Conservation (phyloP, 352 stramenopile species). For the Phytophthora citricola region DNA sequence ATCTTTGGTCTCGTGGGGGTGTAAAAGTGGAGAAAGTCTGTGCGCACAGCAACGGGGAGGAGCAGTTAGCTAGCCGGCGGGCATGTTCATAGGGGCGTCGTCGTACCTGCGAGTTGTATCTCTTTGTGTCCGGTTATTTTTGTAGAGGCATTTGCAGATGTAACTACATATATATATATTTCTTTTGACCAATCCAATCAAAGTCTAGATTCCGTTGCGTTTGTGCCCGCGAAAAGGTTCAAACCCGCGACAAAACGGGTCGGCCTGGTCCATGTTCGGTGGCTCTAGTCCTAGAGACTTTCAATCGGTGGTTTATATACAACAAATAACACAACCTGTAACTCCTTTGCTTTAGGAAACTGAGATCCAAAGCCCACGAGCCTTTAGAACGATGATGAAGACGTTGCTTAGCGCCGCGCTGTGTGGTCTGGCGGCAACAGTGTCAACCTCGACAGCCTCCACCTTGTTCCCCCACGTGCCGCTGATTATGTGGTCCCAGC, state of each 20-base stretch:
- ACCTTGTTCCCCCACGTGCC: constrained; percentile 62
- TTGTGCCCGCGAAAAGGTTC: constrained; percentile 7
- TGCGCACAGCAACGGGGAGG: not conserved
- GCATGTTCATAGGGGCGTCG: too few species aligned
- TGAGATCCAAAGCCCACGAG: constrained; percentile 30
- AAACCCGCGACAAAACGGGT: not conserved
- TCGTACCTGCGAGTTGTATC: constrained; percentile 22
- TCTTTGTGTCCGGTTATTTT: too few species aligned
- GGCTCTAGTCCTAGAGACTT: not conserved
- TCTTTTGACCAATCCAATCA: too few species aligned
- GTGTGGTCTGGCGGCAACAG: constrained; percentile 28
- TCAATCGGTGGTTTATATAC: not conserved
- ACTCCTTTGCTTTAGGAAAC: not conserved
- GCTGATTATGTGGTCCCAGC: constrained; percentile 72
- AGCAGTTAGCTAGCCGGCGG: constrained; percentile 2
- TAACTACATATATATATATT: too few species aligned
- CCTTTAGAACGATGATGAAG: constrained; percentile 25
- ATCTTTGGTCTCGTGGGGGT: constrained; percentile 31
- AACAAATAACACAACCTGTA: too few species aligned
- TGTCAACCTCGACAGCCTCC: constrained; percentile 17
- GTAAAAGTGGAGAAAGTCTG: constrained; percentile 6
- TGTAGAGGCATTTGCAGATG: too few species aligned
- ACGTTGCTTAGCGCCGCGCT: constrained; percentile 42
- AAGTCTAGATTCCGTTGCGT: too few species aligned
- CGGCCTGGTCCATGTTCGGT: not conserved